Evolutionary conservation across 1,139 yeast species (phyloP).

Genomic region (Candida pseudoviswanathii): DNA sequence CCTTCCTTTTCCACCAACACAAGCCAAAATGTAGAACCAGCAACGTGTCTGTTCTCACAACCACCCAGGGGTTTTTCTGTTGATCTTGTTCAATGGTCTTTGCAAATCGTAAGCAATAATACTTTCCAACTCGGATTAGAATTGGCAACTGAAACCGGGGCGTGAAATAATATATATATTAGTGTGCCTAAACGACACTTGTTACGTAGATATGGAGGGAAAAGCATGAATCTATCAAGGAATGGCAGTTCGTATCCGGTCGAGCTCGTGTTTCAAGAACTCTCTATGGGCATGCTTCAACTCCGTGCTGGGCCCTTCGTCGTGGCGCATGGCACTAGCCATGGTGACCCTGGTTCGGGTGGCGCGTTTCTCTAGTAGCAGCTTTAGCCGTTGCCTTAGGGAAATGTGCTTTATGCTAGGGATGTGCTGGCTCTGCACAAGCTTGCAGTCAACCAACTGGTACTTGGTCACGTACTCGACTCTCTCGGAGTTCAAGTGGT

Average conservation of each 20-base stretch:
- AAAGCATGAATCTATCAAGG: not conserved
- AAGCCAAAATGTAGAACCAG: no score
- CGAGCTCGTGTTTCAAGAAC: conserved; percentile 1
- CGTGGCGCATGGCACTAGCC: no score
- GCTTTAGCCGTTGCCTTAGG: not conserved
- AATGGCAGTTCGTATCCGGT: not conserved
- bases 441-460: conserved; percentile 1
- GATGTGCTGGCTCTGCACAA: not conserved
- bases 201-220: no score
- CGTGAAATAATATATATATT: no score
- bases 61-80: no score
- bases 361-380: not conserved
- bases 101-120: no score
- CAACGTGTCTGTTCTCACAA: no score
- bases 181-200: no score
- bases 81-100: no score
- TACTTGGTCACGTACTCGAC: conserved; percentile 3
- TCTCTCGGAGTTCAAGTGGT: not conserved
- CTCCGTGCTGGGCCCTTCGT: not conserved
- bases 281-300: not conserved
- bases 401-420: not conserved
- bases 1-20: no score
- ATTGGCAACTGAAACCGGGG: no score
- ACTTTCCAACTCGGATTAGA: no score
- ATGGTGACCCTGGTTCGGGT: not conserved